Evolutionary conservation across 371 early-diverging fungal genomes (phyloP).

Genomic region (Syncephalastrum monosporum): DNA sequence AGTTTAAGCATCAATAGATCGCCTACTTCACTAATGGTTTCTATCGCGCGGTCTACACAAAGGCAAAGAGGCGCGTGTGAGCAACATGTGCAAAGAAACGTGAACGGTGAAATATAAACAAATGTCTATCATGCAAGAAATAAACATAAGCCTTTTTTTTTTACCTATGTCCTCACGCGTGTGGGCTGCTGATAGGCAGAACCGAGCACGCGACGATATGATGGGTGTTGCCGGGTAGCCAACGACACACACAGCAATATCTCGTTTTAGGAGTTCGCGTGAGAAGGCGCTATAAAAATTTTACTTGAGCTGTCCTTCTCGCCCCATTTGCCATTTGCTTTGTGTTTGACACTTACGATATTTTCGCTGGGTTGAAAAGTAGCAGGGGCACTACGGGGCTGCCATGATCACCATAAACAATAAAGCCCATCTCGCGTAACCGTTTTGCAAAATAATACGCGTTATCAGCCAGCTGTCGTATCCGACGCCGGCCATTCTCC

Average conservation of each 20-base stretch:
- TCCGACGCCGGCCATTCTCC: constrained; percentile 78
- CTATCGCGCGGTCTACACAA: constrained; percentile 52
- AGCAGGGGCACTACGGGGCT: constrained; percentile 96
- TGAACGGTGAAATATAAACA: neutral
- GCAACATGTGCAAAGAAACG: neutral
- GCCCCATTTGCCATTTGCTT: neutral
- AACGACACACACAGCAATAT: constrained; percentile 96
- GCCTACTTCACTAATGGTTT: constrained; percentile 65
- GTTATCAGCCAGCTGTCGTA: constrained; percentile 86
- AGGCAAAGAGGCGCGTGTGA: neutral
- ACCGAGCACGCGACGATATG: constrained; percentile 89
- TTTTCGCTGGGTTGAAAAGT: constrained; percentile 95
- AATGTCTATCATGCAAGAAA: neutral
- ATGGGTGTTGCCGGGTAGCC: constrained; percentile 97
- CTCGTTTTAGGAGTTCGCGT: constrained; percentile 86
- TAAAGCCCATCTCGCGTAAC: constrained; percentile 90
- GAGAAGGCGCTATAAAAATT: constrained; percentile 77
- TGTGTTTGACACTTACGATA: constrained; percentile 51
- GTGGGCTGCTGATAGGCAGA: constrained; percentile 96
- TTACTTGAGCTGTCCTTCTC: neutral
- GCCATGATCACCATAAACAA: constrained; percentile 92
- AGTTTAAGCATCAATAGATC: constrained; percentile 62
- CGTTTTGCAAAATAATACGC: constrained; percentile 78
- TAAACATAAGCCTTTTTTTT: neutral
- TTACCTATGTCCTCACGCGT: constrained; percentile 89